Conservation (phyloP, 768 basidiomycete genomes). For the Tulasnella sp. region DNA sequence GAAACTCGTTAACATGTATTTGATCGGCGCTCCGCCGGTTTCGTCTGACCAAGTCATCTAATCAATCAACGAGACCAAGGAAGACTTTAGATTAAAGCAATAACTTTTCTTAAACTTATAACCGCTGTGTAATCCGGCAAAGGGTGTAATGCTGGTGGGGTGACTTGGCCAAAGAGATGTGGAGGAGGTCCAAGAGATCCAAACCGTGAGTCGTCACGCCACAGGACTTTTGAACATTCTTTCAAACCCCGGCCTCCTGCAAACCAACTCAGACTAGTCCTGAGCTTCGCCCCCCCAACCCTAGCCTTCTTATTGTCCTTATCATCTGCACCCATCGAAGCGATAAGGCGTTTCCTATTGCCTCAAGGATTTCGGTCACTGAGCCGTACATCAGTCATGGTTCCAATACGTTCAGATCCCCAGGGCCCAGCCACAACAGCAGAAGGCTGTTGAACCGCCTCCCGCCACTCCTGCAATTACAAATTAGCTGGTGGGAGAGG, state of each 20-base stretch:
- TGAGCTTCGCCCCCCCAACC: not conserved
- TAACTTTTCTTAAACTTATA: not conserved
- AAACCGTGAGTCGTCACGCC: no score
- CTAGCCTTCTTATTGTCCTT: not conserved
- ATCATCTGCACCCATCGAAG: not conserved
- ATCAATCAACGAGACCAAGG: not conserved
- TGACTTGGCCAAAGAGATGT: no score
- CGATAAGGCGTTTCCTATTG: not conserved
- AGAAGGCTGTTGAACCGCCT: no score
- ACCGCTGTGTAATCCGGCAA: not conserved
- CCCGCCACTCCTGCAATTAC: no score
- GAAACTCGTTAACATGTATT: not conserved
- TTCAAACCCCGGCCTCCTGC: not conserved
- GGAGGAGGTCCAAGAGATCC: no score
- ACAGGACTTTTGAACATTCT: not conserved
- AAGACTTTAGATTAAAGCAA: not conserved
- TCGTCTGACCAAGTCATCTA: not conserved
- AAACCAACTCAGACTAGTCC: not conserved
- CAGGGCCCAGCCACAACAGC: no score
- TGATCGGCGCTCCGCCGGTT: not conserved
- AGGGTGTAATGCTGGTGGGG: not conserved
- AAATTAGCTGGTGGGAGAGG: no score
- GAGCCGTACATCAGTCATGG: no score
- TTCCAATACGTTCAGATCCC: no score
- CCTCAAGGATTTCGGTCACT: not conserved